phyloP scores from a whole-genome alignment of 306 rosid species.

The Parietaria judaica region DNA sequence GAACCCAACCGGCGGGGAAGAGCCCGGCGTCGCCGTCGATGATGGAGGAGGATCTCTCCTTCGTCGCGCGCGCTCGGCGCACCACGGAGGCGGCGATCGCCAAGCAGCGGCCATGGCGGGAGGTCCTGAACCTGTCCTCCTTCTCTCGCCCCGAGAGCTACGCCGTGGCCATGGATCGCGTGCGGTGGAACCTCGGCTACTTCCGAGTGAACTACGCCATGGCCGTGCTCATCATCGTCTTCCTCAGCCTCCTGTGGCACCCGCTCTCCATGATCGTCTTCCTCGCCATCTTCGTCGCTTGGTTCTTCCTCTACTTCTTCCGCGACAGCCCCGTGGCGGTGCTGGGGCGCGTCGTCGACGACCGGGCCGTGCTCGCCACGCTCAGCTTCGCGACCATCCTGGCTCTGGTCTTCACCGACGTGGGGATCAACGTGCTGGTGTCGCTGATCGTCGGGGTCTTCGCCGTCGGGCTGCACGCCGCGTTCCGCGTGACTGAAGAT shows the following conservation, averaged over 20 bases:
- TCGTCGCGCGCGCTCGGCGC: constrained; percentile 23
- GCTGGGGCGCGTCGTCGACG: constrained; percentile 21
- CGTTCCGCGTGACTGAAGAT: constrained; percentile 40
- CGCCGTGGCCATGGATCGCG: constrained; percentile 32
- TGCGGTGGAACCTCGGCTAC: constrained; percentile 28
- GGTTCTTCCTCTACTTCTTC: constrained; percentile 42
- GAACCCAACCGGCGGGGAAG: constrained; percentile 12
- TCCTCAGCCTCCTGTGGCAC: constrained; percentile 49
- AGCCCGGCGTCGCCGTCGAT: constrained; percentile 4
- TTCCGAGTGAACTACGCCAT: constrained; percentile 42
- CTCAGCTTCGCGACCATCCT: constrained; percentile 33
- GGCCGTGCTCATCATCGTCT: constrained; percentile 34
- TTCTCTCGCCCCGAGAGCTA: constrained; percentile 26
- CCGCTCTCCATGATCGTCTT: constrained; percentile 44
- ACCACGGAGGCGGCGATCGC: constrained; percentile 28
- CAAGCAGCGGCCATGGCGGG: constrained; percentile 41
- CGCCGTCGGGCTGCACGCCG: constrained; percentile 38
- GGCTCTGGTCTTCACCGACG: constrained; percentile 36
- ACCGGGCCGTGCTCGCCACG: constrained; percentile 21
- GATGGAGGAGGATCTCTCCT: constrained; percentile 10
- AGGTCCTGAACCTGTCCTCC: constrained; percentile 26
- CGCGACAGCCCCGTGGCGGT: constrained; percentile 29
- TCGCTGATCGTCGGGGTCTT: constrained; percentile 30
- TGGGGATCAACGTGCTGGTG: constrained; percentile 38
- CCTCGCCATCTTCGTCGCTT: constrained; percentile 26